Base-by-base conservation (phyloP, 2,329 filamentous ascomycete species). In the Aspergillus aculeatus region DNA sequence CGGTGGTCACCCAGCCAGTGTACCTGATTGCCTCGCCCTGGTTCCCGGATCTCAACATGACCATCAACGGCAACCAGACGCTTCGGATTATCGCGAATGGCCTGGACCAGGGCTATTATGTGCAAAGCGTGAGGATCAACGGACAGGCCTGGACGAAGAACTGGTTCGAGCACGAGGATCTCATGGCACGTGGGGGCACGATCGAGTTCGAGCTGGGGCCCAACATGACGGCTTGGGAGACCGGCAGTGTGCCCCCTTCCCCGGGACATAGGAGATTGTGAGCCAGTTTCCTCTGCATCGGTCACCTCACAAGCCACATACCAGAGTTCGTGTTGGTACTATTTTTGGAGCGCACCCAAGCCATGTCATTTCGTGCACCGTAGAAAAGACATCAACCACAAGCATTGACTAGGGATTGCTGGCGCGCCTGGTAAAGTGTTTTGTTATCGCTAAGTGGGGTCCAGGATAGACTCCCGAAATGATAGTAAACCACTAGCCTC, bases 151-250 rank as follows among this genome's bases (percentile, higher is more conserved):
- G 83, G 84, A 65, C 73, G 0, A 80, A 77, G 71, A 86, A 83
- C 56, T 86, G 84, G 84, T 76, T 86, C 19, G 76, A 80, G 57
- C 83, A 86, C 67, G 76, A 79, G 1, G 81, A 86, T 66, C 51
- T 73, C 26, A 72, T 68, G 72, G 58, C 56, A 48, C 66, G 77
- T 23, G 81, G 80, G 0, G 80, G 81, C 0, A 75, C 69, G 10
- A 74, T 84, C 29, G 78, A 84, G 66, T 84, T 84, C 67, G 73
- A 75, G 24, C 62, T 83, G 16, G 70, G 68, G 0, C 49, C 67
- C 2, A 72, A 80, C 29, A 68, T 68, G 59, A 75, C 65, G 26
- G 56, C 64, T 3, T 83, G 81, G 82, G 82, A 84, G 64, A 77
- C 71, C 4, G 82, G 81, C 0, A 76, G 77, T n/a, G 73, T 81